Conservation (phyloP, 2,329 filamentous ascomycete species). For the Mariannaea elegans region DNA sequence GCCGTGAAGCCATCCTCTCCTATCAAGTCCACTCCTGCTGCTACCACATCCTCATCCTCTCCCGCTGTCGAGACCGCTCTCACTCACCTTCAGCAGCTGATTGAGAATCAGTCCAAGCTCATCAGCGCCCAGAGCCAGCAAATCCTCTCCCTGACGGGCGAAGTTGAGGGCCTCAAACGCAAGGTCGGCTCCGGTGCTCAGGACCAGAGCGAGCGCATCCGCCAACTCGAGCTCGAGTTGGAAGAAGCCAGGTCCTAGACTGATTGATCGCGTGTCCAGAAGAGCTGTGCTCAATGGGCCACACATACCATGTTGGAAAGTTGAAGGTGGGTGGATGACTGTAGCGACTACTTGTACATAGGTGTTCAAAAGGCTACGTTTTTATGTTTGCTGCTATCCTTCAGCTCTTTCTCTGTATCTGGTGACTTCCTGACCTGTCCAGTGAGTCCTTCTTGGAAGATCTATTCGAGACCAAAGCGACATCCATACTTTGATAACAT, state of each 20-base stretch:
- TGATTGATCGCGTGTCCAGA: neutral
- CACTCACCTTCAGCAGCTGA: slow-evolving; percentile 77
- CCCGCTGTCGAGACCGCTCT: slow-evolving; percentile 69
- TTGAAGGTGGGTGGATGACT: slow-evolving; percentile 25
- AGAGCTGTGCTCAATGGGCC: slow-evolving; percentile 11
- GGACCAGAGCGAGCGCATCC: slow-evolving; percentile 74
- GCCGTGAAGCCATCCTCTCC: slow-evolving; percentile 46
- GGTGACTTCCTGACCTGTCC: neutral
- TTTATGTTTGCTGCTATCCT: slow-evolving; percentile 26
- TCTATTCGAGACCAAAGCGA: too few relatives aligned
- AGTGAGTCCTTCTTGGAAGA: too few relatives aligned
- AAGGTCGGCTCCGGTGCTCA: slow-evolving; percentile 66
- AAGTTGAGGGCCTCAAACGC: slow-evolving; percentile 84
- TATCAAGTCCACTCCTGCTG: slow-evolving; percentile 38
- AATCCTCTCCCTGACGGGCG: slow-evolving; percentile 73
- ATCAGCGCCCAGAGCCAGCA: slow-evolving; percentile 81
- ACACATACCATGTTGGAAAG: slow-evolving; percentile 25
- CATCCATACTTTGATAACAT: too few relatives aligned
- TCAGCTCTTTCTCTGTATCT: neutral
- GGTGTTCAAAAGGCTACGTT: slow-evolving; percentile 38
- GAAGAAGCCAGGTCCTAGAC: slow-evolving; percentile 68
- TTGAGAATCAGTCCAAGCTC: slow-evolving; percentile 80
- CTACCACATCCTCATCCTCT: slow-evolving; percentile 44
- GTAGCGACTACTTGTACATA: slow-evolving; percentile 41
- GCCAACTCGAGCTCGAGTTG: slow-evolving; percentile 73